Percentiles rank a stretch among this genome's conserved stretches.
These are phyloP conservation scores for Allium fistulosum DNA, from an alignment of 106 monocot species.

Conservation along the genomic window DNA sequence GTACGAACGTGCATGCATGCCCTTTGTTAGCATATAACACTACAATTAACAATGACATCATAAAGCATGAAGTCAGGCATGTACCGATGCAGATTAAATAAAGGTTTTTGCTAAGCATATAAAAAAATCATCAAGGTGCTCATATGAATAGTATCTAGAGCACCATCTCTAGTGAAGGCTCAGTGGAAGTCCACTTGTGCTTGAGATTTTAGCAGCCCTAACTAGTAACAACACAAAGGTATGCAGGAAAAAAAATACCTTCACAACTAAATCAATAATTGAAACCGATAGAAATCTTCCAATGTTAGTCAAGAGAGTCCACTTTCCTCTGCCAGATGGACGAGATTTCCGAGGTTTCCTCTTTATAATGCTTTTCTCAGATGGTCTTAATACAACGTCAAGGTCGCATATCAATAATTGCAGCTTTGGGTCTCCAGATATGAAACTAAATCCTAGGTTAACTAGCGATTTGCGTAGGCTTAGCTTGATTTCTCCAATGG, in stretches of 20 bases:
- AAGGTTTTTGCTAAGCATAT: too few species aligned
- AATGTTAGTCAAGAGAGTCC: constrained; percentile 58
- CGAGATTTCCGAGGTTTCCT: constrained; percentile 29
- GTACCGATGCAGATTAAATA: too few species aligned
- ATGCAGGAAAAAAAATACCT: constrained; percentile 33
- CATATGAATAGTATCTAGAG: too few species aligned
- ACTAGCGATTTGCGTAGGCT: constrained; percentile 52
- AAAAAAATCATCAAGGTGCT: too few species aligned
- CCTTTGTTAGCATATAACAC: too few species aligned
- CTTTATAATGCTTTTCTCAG: constrained; percentile 32
- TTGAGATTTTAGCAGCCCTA: too few species aligned
- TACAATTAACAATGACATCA: too few species aligned
- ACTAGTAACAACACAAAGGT: too few species aligned
- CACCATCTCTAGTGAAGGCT: too few species aligned
- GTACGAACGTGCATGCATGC: too few species aligned
- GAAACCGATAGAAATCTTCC: constrained; percentile 76
- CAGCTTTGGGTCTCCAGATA: constrained; percentile 74
- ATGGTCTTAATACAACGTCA: constrained; percentile 45
- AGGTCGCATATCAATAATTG: constrained; percentile 80
- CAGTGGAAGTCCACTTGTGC: too few species aligned
- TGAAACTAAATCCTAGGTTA: constrained; percentile 60
- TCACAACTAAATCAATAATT: constrained; percentile 69
- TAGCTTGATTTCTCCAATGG: constrained; percentile 87
- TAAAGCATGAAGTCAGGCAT: too few species aligned
- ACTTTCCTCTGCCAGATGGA: constrained; percentile 52